Base-by-base conservation (phyloP, 805 yeast genomes). In the Pichia occidentalis region DNA sequence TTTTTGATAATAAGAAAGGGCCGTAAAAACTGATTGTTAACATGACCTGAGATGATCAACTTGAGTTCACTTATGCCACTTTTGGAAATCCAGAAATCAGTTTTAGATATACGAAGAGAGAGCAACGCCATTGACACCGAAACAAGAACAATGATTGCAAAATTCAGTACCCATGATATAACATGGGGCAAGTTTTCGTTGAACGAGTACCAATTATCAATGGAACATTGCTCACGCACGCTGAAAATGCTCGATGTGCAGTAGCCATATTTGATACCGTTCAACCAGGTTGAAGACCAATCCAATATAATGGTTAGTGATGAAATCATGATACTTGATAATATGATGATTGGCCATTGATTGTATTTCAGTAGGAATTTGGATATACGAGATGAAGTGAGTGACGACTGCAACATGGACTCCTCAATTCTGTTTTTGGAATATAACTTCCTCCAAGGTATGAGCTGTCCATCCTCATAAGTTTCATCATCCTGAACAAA, bases 11-110 rank as follows among this genome's bases (percentile, higher is more conserved):
- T 59, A 3, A 82, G 69, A 23, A 58, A 56, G 9, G 66, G 38
- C 7, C 76, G 71, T 36, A 85, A 57, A 46, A 80, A 77, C 5
- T 63, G 65, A 7, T 64, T 56, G 39, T 79, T 67, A 20, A 73
- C 68, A 46, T 74, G 65, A 1, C 95, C 95, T 4, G 78, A 72
- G 9, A 84, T 65, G 14, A 81, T 71, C 27, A 79, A 65, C 50
- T 80, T 80, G 33, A 81, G 70, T 49, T 85, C 95, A 1, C 87
- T 71, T 21, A 85, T 80, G 6, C 95, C 95, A 34, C 84, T 70
- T 40, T 67, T 64, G 18, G 63, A 54, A 5, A 73, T 65, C 41
- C 60, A 61, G 0, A 66, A 61, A 2, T 71, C 59, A 19, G 37
- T 45, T 23, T 45, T 39, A 2, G 62, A 51, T 4, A 62, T 27